Evolutionary conservation across 2,329 filamentous ascomycete species (phyloP).

Genomic region (Aureobasidium pullulans): DNA sequence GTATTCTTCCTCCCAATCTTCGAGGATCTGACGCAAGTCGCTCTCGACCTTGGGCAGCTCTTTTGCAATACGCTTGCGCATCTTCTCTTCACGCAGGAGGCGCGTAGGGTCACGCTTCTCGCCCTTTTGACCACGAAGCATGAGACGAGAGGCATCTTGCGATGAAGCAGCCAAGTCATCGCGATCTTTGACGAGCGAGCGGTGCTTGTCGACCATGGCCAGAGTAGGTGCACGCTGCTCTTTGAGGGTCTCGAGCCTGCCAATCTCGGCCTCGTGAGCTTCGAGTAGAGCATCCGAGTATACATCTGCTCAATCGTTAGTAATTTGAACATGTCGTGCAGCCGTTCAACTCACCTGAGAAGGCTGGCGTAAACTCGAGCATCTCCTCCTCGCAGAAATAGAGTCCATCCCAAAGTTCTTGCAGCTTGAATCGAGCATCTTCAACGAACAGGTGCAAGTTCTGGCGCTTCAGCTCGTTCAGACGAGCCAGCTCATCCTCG

Average conservation of each 20-base stretch:
- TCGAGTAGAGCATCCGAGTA: conserved; percentile 93
- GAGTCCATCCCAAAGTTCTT: conserved; percentile 89
- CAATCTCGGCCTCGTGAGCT: conserved; percentile 88
- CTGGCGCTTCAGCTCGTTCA: conserved; percentile 90
- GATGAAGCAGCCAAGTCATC: conserved; percentile 84
- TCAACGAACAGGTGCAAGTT: conserved; percentile 95
- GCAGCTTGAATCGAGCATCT: conserved; percentile 80
- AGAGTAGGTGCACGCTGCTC: conserved; percentile 84
- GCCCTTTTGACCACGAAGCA: conserved; percentile 85
- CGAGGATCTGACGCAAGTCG: conserved; percentile 75
- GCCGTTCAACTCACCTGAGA: conserved; percentile 47
- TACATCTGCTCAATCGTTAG: conserved; percentile 51
- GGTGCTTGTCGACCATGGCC: conserved; percentile 74
- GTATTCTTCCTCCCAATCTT: conserved; percentile 88
- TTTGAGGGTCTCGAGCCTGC: conserved; percentile 68
- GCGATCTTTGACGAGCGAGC: conserved; percentile 73
- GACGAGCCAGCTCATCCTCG: conserved; percentile 75
- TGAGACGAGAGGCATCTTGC: conserved; percentile 87
- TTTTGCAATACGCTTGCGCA: conserved; percentile 94
- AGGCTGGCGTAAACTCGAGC: conserved; percentile 94
- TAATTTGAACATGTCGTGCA: neutral
- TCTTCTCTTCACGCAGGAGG: conserved; percentile 91
- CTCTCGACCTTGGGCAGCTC: conserved; percentile 85
- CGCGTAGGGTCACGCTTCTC: conserved; percentile 93
- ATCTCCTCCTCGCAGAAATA: conserved; percentile 98